Evolutionary conservation across 2,329 filamentous ascomycete species (phyloP), one percentile per base, ranked within the genome.

Genomic region (Diplodia scrobiculata): DNA sequence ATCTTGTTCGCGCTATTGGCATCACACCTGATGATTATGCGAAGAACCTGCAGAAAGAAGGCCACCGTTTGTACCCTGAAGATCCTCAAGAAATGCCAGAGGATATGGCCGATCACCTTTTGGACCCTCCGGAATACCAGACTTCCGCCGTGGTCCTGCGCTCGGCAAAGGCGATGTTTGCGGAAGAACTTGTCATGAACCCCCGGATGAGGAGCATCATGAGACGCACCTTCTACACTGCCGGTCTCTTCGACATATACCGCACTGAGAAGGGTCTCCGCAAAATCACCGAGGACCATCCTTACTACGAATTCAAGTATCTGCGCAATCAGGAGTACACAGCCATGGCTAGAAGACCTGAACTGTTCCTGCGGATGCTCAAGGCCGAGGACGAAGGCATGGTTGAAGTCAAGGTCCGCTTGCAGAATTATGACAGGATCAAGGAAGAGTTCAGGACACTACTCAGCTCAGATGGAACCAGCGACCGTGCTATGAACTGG

Each of bases 241-340:
- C 89, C 70, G 92, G 92, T 27, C 85, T 91, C 66, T 88, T 99
- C 68, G 92, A 94, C 79, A 96, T 93, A 76, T 87, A 87, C 68
- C 88, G 95, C 65, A 99, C 95, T 0, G 93, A 98, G 68, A 99
- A 98, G 79, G 95, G 95, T 32, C 81, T 97, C 63, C 90, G 91
- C 66, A 91, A 91, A 73, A 98, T 99, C 71, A 93, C 97, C 72
- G 94, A 98, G 68, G 88, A 95, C 27, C 93, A 98, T 73, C 92
- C 92, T 0, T 98, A 96, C 78, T 98, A 98, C 75, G 95, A 98
- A 77, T 91, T 99, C 81, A 97, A 99, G 78, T 99, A 99, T 72
- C 84, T 99, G 21, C 88, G 92, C 69, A 92, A 95, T 72, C 93
- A 97, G 77, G 91, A 91, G 7, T 90, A 97, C 68, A 82, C 83